Conservation (phyloP, 164 flowering plant genomes). For the Dillenia turbinata region DNA sequence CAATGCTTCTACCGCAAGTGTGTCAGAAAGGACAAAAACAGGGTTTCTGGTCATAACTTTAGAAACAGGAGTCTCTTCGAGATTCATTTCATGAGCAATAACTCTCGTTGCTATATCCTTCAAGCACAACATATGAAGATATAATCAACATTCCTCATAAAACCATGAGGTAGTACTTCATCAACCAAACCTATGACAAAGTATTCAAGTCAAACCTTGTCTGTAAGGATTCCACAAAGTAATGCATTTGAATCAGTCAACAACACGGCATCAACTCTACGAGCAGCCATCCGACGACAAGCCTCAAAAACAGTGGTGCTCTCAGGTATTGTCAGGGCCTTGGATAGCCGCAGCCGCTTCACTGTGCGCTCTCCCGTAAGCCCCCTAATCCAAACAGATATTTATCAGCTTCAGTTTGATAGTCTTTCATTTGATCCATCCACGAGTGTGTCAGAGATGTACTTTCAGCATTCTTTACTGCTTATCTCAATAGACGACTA, state of each 20-base stretch:
- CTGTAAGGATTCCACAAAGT: constrained; percentile 95
- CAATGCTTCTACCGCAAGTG: constrained; percentile 97
- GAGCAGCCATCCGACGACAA: constrained; percentile 93
- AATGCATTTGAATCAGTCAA: constrained; percentile 93
- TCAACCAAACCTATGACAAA: neutral
- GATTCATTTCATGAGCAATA: constrained; percentile 73
- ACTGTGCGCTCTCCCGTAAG: constrained; percentile 93
- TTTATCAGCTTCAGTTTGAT: neutral
- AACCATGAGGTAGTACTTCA: neutral
- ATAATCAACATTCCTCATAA: no score
- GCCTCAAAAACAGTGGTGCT: constrained; percentile 75
- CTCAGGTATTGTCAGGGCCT: constrained; percentile 90
- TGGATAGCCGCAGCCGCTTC: constrained; percentile 79
- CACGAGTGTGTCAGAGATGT: neutral
- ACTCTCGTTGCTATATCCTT: constrained; percentile 94
- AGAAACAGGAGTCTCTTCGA: constrained; percentile 86
- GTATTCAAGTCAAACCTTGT: constrained; percentile 53
- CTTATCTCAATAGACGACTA: no score
- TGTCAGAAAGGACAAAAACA: constrained; percentile 89
- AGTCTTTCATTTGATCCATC: neutral
- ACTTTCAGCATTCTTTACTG: neutral
- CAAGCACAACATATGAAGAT: constrained; percentile 9
- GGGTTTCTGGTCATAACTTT: constrained; percentile 99
- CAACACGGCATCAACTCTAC: constrained; percentile 90
- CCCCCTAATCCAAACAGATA: constrained; percentile 38